phyloP scores from a whole-genome alignment of 1,284 basidiomycete species.

The Anthracocystis walkeri region DNA sequence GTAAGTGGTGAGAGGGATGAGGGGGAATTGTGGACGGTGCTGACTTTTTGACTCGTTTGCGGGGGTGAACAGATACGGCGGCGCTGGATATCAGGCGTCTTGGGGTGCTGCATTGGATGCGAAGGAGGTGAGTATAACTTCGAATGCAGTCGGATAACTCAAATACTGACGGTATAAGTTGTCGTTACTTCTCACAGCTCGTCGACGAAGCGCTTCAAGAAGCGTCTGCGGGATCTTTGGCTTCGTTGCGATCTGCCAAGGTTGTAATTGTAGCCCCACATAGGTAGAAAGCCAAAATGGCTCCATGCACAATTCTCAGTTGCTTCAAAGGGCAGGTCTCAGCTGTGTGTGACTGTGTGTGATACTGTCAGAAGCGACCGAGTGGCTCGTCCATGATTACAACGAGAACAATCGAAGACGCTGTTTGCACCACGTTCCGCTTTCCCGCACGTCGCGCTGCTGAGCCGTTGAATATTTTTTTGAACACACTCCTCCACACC shows the following conservation, averaged over 20 bases:
- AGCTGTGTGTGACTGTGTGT: no score
- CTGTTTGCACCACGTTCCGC: background rate
- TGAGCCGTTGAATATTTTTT: no score
- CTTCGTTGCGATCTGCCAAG: background rate
- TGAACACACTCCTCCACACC: conserved; percentile 7
- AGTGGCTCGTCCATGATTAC: no score
- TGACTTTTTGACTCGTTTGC: background rate
- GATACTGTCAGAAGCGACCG: no score
- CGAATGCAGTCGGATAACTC: background rate
- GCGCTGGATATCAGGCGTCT: conserved; percentile 59
- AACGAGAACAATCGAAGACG: background rate
- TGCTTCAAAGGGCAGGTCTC: background rate
- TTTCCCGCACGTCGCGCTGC: background rate
- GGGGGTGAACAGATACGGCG: conserved; percentile 36
- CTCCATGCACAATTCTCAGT: no score
- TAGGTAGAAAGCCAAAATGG: no score
- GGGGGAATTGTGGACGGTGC: background rate
- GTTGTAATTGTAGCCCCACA: background rate
- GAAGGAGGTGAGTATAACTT: conserved; percentile 22
- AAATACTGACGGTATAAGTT: background rate
- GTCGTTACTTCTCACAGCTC: conserved; percentile 13
- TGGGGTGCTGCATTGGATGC: conserved; percentile 60
- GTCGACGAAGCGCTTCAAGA: conserved; percentile 27
- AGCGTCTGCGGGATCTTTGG: background rate
- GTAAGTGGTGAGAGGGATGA: conserved; percentile 2